Percentiles rank a stretch among this genome's conserved stretches.
These are phyloP conservation scores for Kwoniella heveanensis DNA, from an alignment of 768 basidiomycete genomes.

Conservation along the genomic window DNA sequence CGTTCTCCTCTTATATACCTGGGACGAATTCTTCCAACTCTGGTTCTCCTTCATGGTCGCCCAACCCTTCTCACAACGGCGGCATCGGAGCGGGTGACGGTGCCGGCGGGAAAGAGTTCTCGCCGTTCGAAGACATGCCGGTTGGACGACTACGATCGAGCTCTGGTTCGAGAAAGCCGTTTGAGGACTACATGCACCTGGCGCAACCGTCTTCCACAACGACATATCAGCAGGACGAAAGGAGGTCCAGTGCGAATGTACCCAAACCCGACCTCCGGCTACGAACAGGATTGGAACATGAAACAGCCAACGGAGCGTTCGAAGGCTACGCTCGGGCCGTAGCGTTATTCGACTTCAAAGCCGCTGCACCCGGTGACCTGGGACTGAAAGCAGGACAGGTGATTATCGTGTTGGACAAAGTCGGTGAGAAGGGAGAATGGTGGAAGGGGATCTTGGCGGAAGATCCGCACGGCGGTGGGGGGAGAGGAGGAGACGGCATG, in stretches of 20 bases:
- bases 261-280: slow-evolving; percentile 27
- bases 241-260: not conserved
- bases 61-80: not conserved
- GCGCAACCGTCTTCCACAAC: not conserved
- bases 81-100: not conserved
- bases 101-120: slow-evolving; percentile 12
- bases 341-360: slow-evolving; percentile 73
- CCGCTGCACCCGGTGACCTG: slow-evolving; percentile 77
- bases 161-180: slow-evolving; percentile 20
- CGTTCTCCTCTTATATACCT: slow-evolving; percentile 5
- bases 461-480: not conserved
- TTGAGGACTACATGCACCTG: slow-evolving; percentile 16
- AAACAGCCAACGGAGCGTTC: not conserved
- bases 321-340: slow-evolving; percentile 61
- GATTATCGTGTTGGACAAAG: slow-evolving; percentile 72
- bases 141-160: slow-evolving; percentile 16
- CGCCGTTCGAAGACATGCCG: slow-evolving; percentile 31
- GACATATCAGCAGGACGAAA: not conserved
- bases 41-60: not conserved
- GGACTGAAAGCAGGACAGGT: slow-evolving; percentile 64
- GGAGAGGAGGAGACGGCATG: slow-evolving; percentile 31
- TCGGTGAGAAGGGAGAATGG: slow-evolving; percentile 56
- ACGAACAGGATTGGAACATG: slow-evolving; percentile 22
- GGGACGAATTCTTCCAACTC: not conserved
- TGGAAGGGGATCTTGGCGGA: slow-evolving; percentile 30